phyloP scores from a whole-genome alignment of 2,329 filamentous ascomycete genomes.

The Clonostachys sp. region DNA sequence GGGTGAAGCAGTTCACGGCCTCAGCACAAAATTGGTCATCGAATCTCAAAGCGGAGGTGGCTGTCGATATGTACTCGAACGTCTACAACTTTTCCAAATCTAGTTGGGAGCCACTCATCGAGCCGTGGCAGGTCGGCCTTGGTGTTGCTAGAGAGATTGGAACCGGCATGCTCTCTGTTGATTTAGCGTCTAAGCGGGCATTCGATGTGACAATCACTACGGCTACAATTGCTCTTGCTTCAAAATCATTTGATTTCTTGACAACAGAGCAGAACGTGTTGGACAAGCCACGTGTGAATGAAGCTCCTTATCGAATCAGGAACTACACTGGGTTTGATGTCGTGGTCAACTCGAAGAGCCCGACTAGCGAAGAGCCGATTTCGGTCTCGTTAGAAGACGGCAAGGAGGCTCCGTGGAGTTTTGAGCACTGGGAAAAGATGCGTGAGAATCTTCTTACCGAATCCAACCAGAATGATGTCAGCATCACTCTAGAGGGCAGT shows the following conservation, averaged over 20 bases:
- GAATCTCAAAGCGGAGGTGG: slow-evolving; percentile 79
- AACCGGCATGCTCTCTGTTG: slow-evolving; percentile 74
- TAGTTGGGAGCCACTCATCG: slow-evolving; percentile 92
- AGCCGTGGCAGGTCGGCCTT: slow-evolving; percentile 94
- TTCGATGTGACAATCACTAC: slow-evolving; percentile 92
- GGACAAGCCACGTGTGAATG: slow-evolving; percentile 84
- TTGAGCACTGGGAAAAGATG: slow-evolving; percentile 95
- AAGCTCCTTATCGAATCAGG: slow-evolving; percentile 88
- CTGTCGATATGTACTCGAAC: slow-evolving; percentile 91
- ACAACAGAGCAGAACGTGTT: slow-evolving; percentile 81
- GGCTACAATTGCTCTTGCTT: slow-evolving; percentile 86
- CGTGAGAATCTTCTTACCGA: slow-evolving; percentile 88
- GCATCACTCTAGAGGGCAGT: slow-evolving; percentile 82
- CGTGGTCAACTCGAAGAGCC: slow-evolving; percentile 73
- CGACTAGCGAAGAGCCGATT: slow-evolving; percentile 60
- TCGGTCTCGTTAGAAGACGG: slow-evolving; percentile 80
- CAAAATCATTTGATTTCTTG: slow-evolving; percentile 89
- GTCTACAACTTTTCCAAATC: slow-evolving; percentile 99
- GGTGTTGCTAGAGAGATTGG: slow-evolving; percentile 75
- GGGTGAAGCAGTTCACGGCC: slow-evolving; percentile 83
- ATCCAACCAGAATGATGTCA: slow-evolving; percentile 72
- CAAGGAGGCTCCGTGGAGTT: slow-evolving; percentile 89
- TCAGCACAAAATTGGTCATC: slow-evolving; percentile 89
- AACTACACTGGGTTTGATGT: slow-evolving; percentile 96
- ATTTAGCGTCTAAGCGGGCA: slow-evolving; percentile 82